Evolutionary conservation across 192 early-diverging fungal genomes (phyloP).

Genomic region (Linnemannia exigua): DNA sequence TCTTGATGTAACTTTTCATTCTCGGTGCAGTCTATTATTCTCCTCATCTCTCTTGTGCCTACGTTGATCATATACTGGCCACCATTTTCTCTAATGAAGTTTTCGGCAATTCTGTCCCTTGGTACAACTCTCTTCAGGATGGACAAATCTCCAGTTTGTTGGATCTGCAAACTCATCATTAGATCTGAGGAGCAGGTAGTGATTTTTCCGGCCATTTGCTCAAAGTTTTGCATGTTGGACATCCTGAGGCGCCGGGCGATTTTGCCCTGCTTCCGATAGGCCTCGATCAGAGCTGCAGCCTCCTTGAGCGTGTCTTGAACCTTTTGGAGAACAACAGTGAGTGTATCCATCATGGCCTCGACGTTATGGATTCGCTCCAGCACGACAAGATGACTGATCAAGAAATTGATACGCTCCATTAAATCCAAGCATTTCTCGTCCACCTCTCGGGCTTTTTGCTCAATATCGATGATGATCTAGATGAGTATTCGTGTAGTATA

Average conservation of each 20-base stretch:
- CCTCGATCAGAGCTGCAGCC: conserved; percentile 52
- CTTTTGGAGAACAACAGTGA: conserved; percentile 38
- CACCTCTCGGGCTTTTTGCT: conserved; percentile 58
- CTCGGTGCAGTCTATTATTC: background rate
- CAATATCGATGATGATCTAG: conserved; percentile 61
- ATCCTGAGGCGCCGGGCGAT: conserved; percentile 60
- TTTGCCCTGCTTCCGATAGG: conserved; percentile 60
- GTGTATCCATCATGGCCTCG: conserved; percentile 28
- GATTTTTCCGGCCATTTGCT: conserved; percentile 34
- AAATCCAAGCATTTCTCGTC: conserved; percentile 61
- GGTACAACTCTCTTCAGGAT: conserved; percentile 43
- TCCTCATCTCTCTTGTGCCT: conserved; percentile 1
- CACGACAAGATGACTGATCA: conserved; percentile 57
- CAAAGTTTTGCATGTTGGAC: conserved; percentile 62
- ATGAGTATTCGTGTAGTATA: background rate
- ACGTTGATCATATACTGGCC: conserved; percentile 22
- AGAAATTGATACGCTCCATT: conserved; percentile 65
- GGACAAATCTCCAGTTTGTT: conserved; percentile 59
- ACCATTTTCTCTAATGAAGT: conserved; percentile 12
- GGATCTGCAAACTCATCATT: conserved; percentile 64
- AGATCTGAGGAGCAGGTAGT: conserved; percentile 56
- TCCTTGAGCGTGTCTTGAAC: conserved; percentile 58
- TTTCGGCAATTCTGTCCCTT: conserved; percentile 50
- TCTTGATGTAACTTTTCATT: background rate
- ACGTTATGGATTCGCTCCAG: conserved; percentile 38